A percentile compares a stretch with the other conserved stretches of the same genome.
These are phyloP conservation scores for Microstegium vimineum DNA, from an alignment of 176 grass and related monocot species.

Conservation along the genomic window DNA sequence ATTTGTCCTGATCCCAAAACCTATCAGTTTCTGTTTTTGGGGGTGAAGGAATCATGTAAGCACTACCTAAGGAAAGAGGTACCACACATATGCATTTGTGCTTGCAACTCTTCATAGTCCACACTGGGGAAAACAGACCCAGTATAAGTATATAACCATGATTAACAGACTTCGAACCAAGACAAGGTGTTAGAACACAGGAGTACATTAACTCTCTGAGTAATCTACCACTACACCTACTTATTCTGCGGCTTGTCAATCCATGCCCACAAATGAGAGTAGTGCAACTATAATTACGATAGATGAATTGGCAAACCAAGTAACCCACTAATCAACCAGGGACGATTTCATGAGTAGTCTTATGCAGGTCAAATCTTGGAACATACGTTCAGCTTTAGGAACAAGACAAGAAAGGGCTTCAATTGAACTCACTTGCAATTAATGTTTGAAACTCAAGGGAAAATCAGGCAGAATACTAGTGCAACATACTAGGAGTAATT, in stretches of 20 bases:
- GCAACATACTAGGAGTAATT: too few relatives aligned
- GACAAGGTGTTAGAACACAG: not conserved
- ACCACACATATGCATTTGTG: conserved; percentile 2
- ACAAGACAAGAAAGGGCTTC: not conserved
- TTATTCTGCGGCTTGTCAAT: not conserved
- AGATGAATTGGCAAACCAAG: not conserved
- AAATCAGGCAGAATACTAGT: not conserved
- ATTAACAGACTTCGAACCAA: conserved; percentile 13
- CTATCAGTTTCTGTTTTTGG: not conserved
- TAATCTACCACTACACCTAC: not conserved
- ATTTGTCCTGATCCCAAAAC: not conserved
- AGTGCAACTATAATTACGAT: not conserved
- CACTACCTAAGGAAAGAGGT: not conserved
- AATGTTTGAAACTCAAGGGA: not conserved
- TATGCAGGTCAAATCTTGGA: not conserved
- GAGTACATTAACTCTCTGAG: not conserved
- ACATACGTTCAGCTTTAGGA: not conserved
- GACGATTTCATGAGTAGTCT: not conserved
- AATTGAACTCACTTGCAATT: not conserved
- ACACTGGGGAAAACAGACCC: not conserved
- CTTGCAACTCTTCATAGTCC: not conserved
- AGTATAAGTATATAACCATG: not conserved
- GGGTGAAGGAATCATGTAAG: not conserved
- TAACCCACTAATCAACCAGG: not conserved
- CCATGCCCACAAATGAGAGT: not conserved